phyloP scores from a whole-genome alignment of 73 alveolate species.

The Paramecium sexaurelia region DNA sequence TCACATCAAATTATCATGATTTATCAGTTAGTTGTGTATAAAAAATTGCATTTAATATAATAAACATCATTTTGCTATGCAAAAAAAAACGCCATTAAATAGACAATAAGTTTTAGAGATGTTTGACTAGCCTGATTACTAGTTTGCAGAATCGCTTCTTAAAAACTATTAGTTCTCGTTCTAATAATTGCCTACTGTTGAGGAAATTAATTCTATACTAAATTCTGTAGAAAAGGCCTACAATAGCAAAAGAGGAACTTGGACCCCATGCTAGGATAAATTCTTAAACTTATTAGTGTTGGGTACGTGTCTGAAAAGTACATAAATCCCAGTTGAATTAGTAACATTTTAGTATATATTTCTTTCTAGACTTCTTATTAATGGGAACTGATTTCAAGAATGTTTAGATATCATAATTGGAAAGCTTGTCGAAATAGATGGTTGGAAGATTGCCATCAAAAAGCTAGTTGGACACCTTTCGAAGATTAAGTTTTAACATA shows the following conservation, averaged over 20 bases:
- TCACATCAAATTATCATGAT: background rate
- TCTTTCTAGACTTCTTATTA: background rate
- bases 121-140: background rate
- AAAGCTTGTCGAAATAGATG: constrained; percentile 51
- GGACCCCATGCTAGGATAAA: constrained; percentile 29
- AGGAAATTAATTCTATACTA: background rate
- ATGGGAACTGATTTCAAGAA: constrained; percentile 22
- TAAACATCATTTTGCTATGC: background rate
- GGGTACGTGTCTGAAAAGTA: background rate
- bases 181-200: background rate
- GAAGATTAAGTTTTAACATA: background rate
- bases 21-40: background rate
- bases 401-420: constrained; percentile 46
- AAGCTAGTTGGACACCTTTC: background rate
- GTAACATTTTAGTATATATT: background rate
- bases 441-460: background rate
- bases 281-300: background rate
- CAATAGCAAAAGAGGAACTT: background rate
- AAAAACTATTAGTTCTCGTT: background rate
- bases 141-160: background rate
- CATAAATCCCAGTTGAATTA: background rate
- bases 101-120: background rate
- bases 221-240: background rate
- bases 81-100: constrained; percentile 2
- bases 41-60: background rate